Evolutionary conservation across 495 filamentous ascomycete genomes (phyloP), one percentile per base, ranked within the genome.

Genomic region (Neurospora intermedia): DNA sequence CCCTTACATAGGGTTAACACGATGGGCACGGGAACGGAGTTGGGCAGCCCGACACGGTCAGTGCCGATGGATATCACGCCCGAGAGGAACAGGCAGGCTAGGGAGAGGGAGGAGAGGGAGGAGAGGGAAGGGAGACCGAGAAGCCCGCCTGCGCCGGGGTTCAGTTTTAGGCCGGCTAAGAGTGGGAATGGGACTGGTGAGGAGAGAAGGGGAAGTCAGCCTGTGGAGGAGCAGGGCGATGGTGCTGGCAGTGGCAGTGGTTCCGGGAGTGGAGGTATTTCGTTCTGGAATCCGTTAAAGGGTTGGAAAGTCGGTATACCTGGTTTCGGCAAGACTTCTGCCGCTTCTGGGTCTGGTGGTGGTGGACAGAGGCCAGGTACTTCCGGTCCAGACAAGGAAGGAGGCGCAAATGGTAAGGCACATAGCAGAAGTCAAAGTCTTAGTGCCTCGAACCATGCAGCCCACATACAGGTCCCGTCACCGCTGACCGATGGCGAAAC

Each of bases 121-220:
- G 54, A 66, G 27, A 38, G 8, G 15, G 54, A 66, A 15, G 48
- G 20, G 5, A 59, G 48, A 11, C 48, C 48, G 46, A 4, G n/a
- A 2, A 62, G 54, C 16, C 54, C 27, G 54, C 54, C 54, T 16
- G 54, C 54, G 54, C 54, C 54, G 1, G 54, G 54, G 27, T 62
- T 62, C 3, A 16, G 11, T 9, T 66, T 66, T 18, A 8, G 27
- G 54, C 13, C 23, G 13, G 54, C 27, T 6, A 59, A 20, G 27
- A 15, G 6, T 9, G 23, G 54, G 54, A 66, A 13, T 15, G 54
- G 54, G 27, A 66, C 54, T 35, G 27, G 27, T 66, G 54, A 66
- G 54, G 81, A 71, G 82, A 82, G 40, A 79, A 81, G 40, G 79
- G 83, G 45, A 81, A 79, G 70, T 74, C 18, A 81, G 81, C 71